Base-by-base conservation (phyloP, 306 rosid genomes). In the Argentina anserina region DNA sequence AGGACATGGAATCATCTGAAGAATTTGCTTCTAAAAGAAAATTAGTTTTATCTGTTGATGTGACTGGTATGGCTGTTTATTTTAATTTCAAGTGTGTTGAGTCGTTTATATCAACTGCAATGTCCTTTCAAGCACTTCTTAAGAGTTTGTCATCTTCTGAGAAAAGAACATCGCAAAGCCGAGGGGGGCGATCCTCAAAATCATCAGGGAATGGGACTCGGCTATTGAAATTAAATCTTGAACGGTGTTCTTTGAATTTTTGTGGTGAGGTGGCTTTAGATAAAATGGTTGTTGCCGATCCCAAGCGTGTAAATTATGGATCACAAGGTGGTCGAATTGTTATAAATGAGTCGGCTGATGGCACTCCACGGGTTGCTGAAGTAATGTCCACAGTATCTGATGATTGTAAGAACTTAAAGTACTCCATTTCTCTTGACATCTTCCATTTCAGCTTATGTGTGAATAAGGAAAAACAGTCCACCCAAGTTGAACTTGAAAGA, bases 271-370 rank as follows among this genome's bases (percentile, higher is more conserved):
- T 81, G 36, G 93, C 90, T 74, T 79, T 91, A 80, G 99, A 88
- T 73, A 91, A 83, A 76, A 75, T 81, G n/a, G 74, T 67, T 83
- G 86, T 91, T 82, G 83, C 95, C 74, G 99, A 95, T 39, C 96
- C 99, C 71, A 95, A 95, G 84, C 90, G 91, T 40, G 95, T 95
- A 73, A 86, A 91, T 82, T 90, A 90, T 82, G 99, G 99, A 74
- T 90, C 97, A 79, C 99, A 91, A 68, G 99, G 99, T 73, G 99
- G 99, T 84, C 89, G 79, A 75, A 85, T 88, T 79, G 76, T 83
- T 52, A 70, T 95, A 69, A 78, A 84, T 64, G 86, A 75, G 62
- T 87, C 87, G 70, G 86, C 86, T 53, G 96, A 95, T 86, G 97
- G 97, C 77, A 90, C 93, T 58, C 88, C 89, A 28, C 95, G 99